Evolutionary conservation across 192 early-diverging fungal genomes (phyloP), one percentile per base, ranked within the genome.

Genomic region (Umbelopsis ramanniana): DNA sequence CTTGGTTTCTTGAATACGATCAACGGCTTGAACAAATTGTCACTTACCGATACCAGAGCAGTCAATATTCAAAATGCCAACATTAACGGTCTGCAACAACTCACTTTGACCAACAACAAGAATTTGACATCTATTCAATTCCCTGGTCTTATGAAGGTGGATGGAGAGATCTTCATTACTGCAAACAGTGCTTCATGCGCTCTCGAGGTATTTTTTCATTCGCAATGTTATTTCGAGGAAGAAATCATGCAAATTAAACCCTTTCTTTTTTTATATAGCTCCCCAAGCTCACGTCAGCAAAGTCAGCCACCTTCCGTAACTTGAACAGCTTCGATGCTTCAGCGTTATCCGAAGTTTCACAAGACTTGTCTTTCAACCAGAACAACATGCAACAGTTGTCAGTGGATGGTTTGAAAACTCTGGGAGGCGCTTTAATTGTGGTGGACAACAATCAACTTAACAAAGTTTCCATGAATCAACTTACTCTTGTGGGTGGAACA

Each of bases 281-380:
- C 46, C 76, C 81, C 55, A 80, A 85, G 76, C 78, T 88, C 48
- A 84, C 78, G 46, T 60, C 74, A 2, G 77, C 86, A 60, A 83
- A 83, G 26, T 88, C 85, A 69, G 82, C 73, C 24, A 87, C 86
- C 26, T 88, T 92, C 73, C 85, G 84, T 48, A 85, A 92, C 46
- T 70, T 68, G 55, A 84, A 53, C 74, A 85, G 74, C 38, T 72
- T 84, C 63, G 33, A 57, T 4, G 35, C 87, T 60, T 74, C 77
- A 55, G 78, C 82, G 29, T 75, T 92, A 24, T 67, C 77, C 15
- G 68, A 55, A 5, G 83, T 88, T 38, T 46, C 52, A 12, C 80
- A 84, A 33, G 87, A 89, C 71, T 76, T 92, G 45, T 84, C 85
- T 11, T 83, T 92, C 78, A 83, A 89, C 75, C 83, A 86, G 55